Evolutionary conservation across 129 eudicot genomes (phyloP), one percentile per base, ranked within the genome.

Genomic region (Flaveria bidentis): DNA sequence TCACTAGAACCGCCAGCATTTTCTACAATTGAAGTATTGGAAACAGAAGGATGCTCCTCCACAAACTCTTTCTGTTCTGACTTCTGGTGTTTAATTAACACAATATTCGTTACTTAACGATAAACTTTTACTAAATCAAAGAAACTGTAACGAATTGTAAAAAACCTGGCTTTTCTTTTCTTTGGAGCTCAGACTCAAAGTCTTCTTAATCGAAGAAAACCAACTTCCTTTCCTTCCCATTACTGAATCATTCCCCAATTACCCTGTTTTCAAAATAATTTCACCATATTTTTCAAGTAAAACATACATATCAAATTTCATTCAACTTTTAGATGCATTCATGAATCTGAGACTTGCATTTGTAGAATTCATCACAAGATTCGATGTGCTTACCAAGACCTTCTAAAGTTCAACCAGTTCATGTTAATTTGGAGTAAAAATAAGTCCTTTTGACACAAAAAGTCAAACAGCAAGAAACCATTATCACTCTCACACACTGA

Each of bases 161-260:
- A 30, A 42, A 78, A 91, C 96, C 93, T 84, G 86, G 69, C 44
- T 74, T 84, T 75, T 87, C 85, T 90, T 85, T 68, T 60, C 89
- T 78, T 86, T 92, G 64, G 98, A 82, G 67, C 75, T 80, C 36
- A 89, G 85, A 76, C 88, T 80, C 53, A 90, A 84, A 69, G 97
- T 87, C 73, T 89, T 91, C 83, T 94, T 94, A 39, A 94, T 76
- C 20, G 97, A 92, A 76, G 89, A 86, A 76, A 93, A 85, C 97
- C 97, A 90, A 72, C 85, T 84, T 64, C 88, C 92, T 85, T 88
- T 93, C 88, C 81, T 87, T 72, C 88, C 93, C 98, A 88, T 93
- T 53, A 73, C 74, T 60, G 44, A 71, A 82, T 78, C 90, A 88
- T 88, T 77, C 85, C 79, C 61, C 78, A 68, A 71, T 69, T 68